Evolutionary conservation across 2,329 filamentous ascomycete species (phyloP).

Genomic region (Colletotrichum musicola): DNA sequence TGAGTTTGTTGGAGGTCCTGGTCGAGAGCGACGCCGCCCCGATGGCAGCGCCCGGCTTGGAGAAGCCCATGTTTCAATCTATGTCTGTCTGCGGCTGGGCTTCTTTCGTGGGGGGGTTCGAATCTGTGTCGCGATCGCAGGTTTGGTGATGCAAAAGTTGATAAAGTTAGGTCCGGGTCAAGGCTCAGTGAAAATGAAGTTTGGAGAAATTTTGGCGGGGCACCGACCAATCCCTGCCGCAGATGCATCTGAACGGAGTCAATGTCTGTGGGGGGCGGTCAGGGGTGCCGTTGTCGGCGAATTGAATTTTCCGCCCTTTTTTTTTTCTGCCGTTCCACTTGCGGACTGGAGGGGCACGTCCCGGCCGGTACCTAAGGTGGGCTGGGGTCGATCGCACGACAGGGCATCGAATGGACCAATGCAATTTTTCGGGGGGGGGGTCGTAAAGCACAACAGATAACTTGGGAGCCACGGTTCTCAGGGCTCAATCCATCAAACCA

Average conservation of each 20-base stretch:
- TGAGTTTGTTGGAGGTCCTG: conserved; percentile 79
- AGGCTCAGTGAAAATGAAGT: conserved; percentile 28
- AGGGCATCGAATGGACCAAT: conserved; percentile 21
- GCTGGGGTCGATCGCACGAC: conserved; percentile 24
- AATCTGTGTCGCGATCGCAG: neutral
- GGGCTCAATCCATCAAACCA: neutral
- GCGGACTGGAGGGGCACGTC: conserved; percentile 5
- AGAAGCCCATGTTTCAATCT: conserved; percentile 35
- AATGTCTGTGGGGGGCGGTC: conserved; percentile 1
- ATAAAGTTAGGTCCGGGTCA: neutral
- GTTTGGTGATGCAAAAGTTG: neutral
- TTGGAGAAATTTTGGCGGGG: conserved; percentile 41
- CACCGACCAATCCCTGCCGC: conserved; percentile 37
- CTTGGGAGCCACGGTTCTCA: conserved; percentile 13
- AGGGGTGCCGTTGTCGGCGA: conserved; percentile 24
- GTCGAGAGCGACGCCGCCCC: conserved; percentile 51
- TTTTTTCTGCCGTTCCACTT: neutral
- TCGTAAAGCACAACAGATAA: conserved; percentile 16
- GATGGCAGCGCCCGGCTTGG: conserved; percentile 41
- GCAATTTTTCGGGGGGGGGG: conserved; percentile 1
- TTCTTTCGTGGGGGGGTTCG: neutral
- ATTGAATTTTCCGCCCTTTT: conserved; percentile 33
- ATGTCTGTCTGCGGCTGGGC: neutral
- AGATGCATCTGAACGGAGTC: conserved; percentile 30
- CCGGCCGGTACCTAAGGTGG: conserved; percentile 22